Percentiles rank a stretch among this genome's conserved stretches.
phyloP scores from a whole-genome alignment of 768 basidiomycete species.

The Hortiboletus flavorubellus region DNA sequence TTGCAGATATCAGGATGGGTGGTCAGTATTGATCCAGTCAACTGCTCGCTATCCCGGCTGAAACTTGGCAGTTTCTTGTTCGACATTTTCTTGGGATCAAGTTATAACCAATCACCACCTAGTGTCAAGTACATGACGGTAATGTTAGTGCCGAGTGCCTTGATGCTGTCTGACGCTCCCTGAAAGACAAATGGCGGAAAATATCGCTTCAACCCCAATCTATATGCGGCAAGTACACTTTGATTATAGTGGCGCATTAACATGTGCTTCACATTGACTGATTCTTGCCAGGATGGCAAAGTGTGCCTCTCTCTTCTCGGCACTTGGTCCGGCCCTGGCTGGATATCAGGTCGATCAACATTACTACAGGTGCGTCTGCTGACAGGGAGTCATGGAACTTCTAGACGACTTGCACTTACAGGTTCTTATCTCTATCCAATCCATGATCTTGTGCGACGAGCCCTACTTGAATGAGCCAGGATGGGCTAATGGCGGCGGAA shows the following conservation, averaged over 20 bases:
- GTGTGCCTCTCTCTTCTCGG: conserved; percentile 90
- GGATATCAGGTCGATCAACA: conserved; percentile 88
- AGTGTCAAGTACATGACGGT: conserved; percentile 66
- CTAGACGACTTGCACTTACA: conserved; percentile 18
- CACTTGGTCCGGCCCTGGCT: conserved; percentile 92
- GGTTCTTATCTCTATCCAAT: conserved; percentile 92
- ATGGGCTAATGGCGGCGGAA: conserved; percentile 72
- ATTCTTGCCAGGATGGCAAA: conserved; percentile 74
- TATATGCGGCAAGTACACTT: conserved; percentile 68
- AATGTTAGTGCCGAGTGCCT: conserved; percentile 3
- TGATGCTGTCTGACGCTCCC: conserved; percentile 8
- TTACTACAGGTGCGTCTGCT: conserved; percentile 63
- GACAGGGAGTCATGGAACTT: neutral
- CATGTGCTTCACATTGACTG: neutral
- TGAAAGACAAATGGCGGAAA: conserved; percentile 80
- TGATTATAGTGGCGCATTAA: neutral
- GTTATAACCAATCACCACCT: conserved; percentile 86
- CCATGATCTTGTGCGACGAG: conserved; percentile 93
- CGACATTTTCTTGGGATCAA: conserved; percentile 89
- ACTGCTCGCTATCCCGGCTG: neutral
- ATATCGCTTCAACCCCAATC: conserved; percentile 90
- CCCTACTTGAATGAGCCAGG: conserved; percentile 93
- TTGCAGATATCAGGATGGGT: conserved; percentile 83
- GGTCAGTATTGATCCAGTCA: conserved; percentile 44
- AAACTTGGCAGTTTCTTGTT: conserved; percentile 57